phyloP scores from a whole-genome alignment of 139 green algal genomes.

The Chlorella sp. region DNA sequence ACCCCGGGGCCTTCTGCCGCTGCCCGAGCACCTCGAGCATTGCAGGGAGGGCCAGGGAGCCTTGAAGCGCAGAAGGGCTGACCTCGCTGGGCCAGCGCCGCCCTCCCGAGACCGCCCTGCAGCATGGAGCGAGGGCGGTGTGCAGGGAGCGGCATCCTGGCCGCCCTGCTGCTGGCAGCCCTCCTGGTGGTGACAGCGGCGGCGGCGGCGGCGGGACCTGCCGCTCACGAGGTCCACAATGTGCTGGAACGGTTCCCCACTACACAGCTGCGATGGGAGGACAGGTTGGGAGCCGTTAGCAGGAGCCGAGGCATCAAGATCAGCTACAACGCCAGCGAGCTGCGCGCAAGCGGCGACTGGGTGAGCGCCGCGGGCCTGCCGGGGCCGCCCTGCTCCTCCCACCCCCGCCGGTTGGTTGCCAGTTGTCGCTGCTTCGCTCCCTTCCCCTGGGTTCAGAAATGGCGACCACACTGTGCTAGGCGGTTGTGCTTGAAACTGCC shows the following conservation, averaged over 20 bases:
- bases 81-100: no score
- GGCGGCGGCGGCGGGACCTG: neutral
- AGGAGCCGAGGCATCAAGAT: constrained; percentile 2
- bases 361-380: neutral
- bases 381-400: no score
- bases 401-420: no score
- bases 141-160: neutral
- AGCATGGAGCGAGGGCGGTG: no score
- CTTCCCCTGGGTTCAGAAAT: no score
- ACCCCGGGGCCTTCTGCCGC: no score
- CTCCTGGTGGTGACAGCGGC: neutral
- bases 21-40: no score
- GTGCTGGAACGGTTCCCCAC: constrained; percentile 14
- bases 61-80: neutral
- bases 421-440: no score
- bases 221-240: neutral
- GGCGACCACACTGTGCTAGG: no score
- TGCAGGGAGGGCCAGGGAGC: neutral
- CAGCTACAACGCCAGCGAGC: constrained; percentile 14
- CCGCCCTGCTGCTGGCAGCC: neutral
- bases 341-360: constrained; percentile 8
- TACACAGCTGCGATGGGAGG: neutral
- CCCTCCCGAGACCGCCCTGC: no score
- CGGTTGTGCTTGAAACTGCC: no score
- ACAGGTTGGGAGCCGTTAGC: no score